A percentile compares a stretch with the other conserved stretches of the same genome.
These are phyloP conservation scores for Pichia sp. DNA, from an alignment of 1,139 yeast genomes.

Conservation along the genomic window DNA sequence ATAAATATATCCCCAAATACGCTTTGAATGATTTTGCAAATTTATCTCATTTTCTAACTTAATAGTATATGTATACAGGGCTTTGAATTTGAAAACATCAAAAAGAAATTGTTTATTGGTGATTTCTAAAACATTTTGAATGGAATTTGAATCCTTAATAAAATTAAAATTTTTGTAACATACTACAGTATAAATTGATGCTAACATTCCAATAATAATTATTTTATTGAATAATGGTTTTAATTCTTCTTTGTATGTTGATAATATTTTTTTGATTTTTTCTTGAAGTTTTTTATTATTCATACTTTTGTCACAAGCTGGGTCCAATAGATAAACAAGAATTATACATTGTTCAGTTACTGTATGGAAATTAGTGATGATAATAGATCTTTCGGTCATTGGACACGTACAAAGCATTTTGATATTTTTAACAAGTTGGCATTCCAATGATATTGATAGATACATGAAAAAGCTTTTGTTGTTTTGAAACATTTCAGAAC, in stretches of 20 bases:
- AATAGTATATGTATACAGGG: too few relatives aligned
- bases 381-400: too few relatives aligned
- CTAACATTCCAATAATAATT: conserved; percentile 3
- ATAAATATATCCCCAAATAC: not conserved
- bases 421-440: not conserved
- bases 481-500: conserved; percentile 2
- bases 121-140: not conserved
- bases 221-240: too few relatives aligned
- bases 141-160: not conserved
- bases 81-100: not conserved
- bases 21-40: too few relatives aligned
- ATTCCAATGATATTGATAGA: not conserved
- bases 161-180: conserved; percentile 1
- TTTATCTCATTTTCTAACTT: too few relatives aligned
- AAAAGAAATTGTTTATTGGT: not conserved
- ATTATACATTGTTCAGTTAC: too few relatives aligned
- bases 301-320: too few relatives aligned
- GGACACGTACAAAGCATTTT: conserved; percentile 2
- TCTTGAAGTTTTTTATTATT: conserved; percentile 2
- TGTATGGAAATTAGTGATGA: too few relatives aligned
- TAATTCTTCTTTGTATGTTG: conserved; percentile 2
- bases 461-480: conserved; percentile 1
- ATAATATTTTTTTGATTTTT: conserved; percentile 5
- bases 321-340: too few relatives aligned
- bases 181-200: conserved; percentile 3